Evolutionary conservation across 805 yeast species (phyloP), one percentile per base, ranked within the genome.

Genomic region (Saccharomycopsis fodiens): DNA sequence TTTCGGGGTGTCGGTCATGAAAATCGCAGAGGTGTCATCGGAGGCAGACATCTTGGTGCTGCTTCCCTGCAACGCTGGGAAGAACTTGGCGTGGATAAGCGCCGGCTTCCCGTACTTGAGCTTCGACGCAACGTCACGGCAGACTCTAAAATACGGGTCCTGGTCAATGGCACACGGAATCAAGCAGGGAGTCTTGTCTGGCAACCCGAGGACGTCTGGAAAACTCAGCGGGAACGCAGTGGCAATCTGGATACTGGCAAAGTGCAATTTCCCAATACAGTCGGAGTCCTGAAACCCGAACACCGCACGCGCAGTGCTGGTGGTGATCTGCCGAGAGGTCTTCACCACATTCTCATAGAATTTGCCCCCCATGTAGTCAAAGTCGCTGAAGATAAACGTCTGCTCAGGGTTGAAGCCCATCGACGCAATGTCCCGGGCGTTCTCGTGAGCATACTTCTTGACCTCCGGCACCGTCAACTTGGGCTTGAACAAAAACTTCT

Each of bases 111-210:
- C 70, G 62, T 75, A 94, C 64, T 82, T 84, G 62, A 93, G 75
- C 65, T 91, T 93, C 59, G 81, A 88, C 8, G 98, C 97, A 54
- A 93, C 98, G 63, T 93, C 98, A 67, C 98, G 77, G 66, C 96
- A 86, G 19, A 93, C 94, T 66, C 98, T 77, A 72, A 93, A 93
- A 66, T 93, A 93, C 25, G 98, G 97, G 65, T 93, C 98, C 71
- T 91, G 98, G 63, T 93, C 98, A 62, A 93, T 93, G 40, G 98
- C 98, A 73, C 98, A 93, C 34, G 98, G 98, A 64, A 93, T 93
- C 64, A 93, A 72, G 66, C 96, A 87, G 52, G 96, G 97, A 0
- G 97, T 87, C 69, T 89, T 93, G 41, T 80, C 70, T 39, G 94
- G 86, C 57, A 82, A 67, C 4, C 86, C 96, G 56, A 93, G 75